Conservation (phyloP, 2,329 filamentous ascomycete species). For the Colletotrichum trifolii region DNA sequence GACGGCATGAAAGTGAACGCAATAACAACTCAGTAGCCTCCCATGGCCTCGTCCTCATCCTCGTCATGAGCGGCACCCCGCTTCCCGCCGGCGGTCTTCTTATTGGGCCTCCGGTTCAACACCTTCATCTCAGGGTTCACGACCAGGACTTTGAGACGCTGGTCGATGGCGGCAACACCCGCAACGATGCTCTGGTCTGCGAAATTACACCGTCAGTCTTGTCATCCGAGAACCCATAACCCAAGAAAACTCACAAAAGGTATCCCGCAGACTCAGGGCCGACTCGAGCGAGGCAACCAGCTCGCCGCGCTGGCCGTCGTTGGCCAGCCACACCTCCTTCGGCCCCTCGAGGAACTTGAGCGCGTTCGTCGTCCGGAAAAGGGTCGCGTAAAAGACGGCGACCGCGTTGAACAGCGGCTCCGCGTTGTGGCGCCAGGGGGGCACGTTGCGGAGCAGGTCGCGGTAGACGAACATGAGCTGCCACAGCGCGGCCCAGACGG, state of each 20-base stretch:
- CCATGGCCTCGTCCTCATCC: neutral
- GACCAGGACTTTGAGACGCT: conserved; percentile 26
- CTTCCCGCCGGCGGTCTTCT: conserved; percentile 9
- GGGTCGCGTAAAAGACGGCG: conserved; percentile 39
- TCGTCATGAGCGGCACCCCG: neutral
- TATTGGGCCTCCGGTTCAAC: neutral
- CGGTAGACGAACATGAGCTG: conserved; percentile 61
- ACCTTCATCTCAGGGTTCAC: conserved; percentile 35
- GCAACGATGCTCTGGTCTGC: conserved; percentile 20
- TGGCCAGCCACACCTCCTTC: neutral
- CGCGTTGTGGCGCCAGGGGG: conserved; percentile 5
- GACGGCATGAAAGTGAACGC: neutral
- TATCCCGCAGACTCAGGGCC: conserved; percentile 41
- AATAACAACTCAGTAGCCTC: neutral
- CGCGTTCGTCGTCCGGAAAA: conserved; percentile 37
- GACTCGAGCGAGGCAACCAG: conserved; percentile 3
- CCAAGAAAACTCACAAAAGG: conserved; percentile 47
- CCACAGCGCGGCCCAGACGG: conserved; percentile 61
- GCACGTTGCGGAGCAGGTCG: conserved; percentile 46
- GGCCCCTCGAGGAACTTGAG: conserved; percentile 24
- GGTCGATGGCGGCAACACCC: conserved; percentile 12
- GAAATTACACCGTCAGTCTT: neutral
- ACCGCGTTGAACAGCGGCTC: conserved; percentile 36
- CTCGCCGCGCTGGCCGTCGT: conserved; percentile 11
- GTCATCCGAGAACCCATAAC: neutral